Conservation (phyloP, 2,329 filamentous ascomycete genomes). For the Penicillium hesseltinei region DNA sequence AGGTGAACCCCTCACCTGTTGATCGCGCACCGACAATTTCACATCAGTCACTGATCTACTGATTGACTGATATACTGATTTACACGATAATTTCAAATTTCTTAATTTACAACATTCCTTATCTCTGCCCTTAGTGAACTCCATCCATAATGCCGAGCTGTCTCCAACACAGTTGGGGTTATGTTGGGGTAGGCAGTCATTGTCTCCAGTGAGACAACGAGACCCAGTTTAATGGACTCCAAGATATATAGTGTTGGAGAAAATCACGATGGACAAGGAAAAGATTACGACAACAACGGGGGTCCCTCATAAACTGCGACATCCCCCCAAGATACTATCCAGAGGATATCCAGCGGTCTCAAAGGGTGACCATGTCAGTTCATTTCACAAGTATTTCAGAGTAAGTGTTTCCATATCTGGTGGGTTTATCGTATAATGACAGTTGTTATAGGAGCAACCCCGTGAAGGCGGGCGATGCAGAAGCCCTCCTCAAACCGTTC, state of each 20-base stretch:
- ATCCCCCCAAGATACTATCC: background rate
- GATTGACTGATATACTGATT: background rate
- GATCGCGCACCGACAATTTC: background rate
- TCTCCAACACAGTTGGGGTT: conserved; percentile 6
- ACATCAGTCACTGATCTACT: background rate
- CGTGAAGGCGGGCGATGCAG: conserved; percentile 42
- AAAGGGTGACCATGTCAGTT: conserved; percentile 24
- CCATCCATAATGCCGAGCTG: background rate
- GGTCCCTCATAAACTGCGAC: conserved; percentile 8
- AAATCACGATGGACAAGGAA: background rate
- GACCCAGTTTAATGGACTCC: conserved; percentile 1
- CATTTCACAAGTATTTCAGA: conserved; percentile 31
- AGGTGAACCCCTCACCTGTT: conserved; percentile 4
- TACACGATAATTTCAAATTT: background rate
- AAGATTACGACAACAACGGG: background rate
- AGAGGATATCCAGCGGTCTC: background rate
- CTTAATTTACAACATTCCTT: background rate
- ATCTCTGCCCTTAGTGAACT: background rate
- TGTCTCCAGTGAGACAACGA: background rate
- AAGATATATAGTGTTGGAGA: conserved; percentile 1
- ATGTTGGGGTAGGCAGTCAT: background rate
- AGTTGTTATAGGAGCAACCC: conserved; percentile 34
- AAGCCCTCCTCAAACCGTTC: conserved; percentile 37
- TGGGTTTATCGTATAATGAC: background rate
- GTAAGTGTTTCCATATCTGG: conserved; percentile 11